These are phyloP conservation scores for Isabelozyma pseudorhagii DNA, from an alignment of 805 yeast species.

Conservation along the genomic window DNA sequence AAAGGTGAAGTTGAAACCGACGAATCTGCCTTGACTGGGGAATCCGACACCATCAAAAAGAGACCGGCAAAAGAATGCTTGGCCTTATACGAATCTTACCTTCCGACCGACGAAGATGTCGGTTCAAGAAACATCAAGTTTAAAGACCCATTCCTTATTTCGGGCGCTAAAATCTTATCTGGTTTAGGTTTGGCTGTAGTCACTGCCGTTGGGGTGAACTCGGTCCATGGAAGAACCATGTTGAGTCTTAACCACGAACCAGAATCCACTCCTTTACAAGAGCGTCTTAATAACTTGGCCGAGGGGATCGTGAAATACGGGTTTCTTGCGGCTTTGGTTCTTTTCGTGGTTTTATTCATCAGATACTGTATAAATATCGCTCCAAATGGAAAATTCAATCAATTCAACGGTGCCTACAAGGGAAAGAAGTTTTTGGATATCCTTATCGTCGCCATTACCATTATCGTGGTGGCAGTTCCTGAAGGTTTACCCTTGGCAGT, in stretches of 20 bases:
- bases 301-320: conserved; percentile 96
- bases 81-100: conserved; percentile 22
- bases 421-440: conserved; percentile 83
- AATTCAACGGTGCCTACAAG: conserved; percentile 61
- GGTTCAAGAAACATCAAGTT: conserved; percentile 38
- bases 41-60: conserved; percentile 78
- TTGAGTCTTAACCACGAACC: conserved; percentile 69
- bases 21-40: conserved; percentile 93
- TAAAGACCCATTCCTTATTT: conserved; percentile 80
- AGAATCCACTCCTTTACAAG: conserved; percentile 88
- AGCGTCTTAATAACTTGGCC: conserved; percentile 75
- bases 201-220: conserved; percentile 86
- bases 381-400: conserved; percentile 43
- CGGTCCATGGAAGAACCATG: conserved; percentile 92
- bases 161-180: conserved; percentile 83
- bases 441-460: conserved; percentile 85
- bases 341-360: conserved; percentile 75
- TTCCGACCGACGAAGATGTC: conserved; percentile 33
- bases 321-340: conserved; percentile 74
- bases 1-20: conserved; percentile 82
- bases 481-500: conserved; percentile 98
- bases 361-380: conserved; percentile 67
- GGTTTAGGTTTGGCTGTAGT: conserved; percentile 86
- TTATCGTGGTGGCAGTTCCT: conserved; percentile 98
- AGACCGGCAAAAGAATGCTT: conserved; percentile 47